Percentiles rank a stretch among this genome's conserved stretches.
Evolutionary conservation across 1,284 basidiomycete genomes (phyloP).

Genomic region (Sphaerobolus stellatus): DNA sequence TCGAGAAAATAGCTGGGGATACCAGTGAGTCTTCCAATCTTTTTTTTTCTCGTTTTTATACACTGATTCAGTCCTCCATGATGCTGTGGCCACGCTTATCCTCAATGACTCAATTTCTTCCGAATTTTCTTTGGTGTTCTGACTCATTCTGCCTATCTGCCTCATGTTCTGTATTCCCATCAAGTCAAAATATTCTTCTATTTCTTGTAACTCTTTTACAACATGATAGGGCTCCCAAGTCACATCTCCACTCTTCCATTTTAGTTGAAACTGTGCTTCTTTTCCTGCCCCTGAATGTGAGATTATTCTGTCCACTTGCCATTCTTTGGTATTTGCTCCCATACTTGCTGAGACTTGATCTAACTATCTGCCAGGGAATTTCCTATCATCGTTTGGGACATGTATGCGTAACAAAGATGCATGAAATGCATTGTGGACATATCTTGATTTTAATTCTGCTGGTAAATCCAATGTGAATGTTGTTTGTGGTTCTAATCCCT

Average conservation of each 20-base stretch:
- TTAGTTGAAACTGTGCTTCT: constrained; percentile 28
- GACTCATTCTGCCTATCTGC: no score
- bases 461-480: constrained; percentile 17
- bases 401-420: constrained; percentile 18
- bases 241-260: constrained; percentile 34
- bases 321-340: constrained; percentile 24
- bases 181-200: no score
- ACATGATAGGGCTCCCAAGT: no score
- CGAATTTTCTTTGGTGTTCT: no score
- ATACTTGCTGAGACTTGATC: constrained; percentile 20
- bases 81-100: no score
- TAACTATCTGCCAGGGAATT: constrained; percentile 16
- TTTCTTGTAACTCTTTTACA: no score
- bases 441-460: constrained; percentile 12
- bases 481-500: background rate
- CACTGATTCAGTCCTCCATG: no score
- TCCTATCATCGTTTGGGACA: constrained; percentile 17
- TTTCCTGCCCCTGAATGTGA: constrained; percentile 28
- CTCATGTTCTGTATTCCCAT: no score
- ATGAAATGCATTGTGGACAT: constrained; percentile 19
- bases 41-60: no score
- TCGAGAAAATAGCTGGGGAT: no score
- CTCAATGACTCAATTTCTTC: no score
- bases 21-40: no score
- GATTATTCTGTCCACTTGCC: constrained; percentile 31